phyloP scores from a whole-genome alignment of 2,329 filamentous ascomycete species.

The Hymenoscyphus occultus region DNA sequence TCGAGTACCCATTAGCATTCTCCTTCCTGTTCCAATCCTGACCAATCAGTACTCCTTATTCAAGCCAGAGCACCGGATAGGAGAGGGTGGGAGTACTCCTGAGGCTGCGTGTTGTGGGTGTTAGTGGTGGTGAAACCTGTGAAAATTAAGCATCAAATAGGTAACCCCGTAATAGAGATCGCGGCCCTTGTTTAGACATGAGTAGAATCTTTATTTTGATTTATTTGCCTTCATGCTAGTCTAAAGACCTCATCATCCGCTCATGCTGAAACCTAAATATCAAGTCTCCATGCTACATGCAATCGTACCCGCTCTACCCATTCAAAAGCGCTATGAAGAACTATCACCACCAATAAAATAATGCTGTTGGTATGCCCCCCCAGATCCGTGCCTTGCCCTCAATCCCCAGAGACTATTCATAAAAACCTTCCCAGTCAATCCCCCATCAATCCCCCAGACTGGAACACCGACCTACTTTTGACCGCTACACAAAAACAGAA shows the following conservation, averaged over 20 bases:
- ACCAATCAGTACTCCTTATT: no score
- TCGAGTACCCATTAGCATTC: no score
- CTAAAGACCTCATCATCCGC: not conserved
- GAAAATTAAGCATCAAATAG: not conserved
- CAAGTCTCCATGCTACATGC: not conserved
- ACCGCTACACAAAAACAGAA: constrained; percentile 28
- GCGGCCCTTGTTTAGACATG: not conserved
- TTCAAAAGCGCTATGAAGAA: constrained; percentile 3
- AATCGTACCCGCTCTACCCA: not conserved
- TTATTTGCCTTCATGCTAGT: not conserved
- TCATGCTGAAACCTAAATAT: not conserved
- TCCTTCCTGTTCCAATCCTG: no score
- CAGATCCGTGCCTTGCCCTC: not conserved
- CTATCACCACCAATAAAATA: not conserved
- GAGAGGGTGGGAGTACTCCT: no score
- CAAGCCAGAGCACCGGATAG: no score
- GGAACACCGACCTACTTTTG: constrained; percentile 4
- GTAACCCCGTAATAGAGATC: not conserved
- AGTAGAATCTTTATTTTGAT: not conserved
- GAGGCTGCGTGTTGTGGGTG: no score
- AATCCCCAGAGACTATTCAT: not conserved
- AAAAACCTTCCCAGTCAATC: not conserved
- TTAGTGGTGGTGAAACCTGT: no score
- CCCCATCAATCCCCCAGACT: not conserved
- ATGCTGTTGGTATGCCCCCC: constrained; percentile 3